Evolutionary conservation across 768 basidiomycete species (phyloP), one percentile per base, ranked within the genome.

Genomic region (Russula vinacea): DNA sequence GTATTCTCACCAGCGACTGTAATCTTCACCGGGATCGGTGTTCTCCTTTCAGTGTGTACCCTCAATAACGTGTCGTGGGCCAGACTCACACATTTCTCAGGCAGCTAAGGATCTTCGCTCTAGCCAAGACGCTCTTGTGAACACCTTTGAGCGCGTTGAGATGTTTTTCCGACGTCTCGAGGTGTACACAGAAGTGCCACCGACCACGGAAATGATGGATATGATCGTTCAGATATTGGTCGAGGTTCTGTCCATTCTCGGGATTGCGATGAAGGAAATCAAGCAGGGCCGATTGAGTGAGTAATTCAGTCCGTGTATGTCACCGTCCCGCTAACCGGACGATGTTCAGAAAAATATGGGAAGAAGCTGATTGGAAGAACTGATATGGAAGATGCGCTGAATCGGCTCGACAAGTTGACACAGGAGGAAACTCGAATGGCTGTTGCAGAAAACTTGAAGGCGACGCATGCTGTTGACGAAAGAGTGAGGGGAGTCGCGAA

Each of bases 351-450:
- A 44, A 56, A 32, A 19, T 56, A 19, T 19, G 17, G 42, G 17
- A 56, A n/a, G 40, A 56, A 32, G 56, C 17, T 56, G 17, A 7
- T 40, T 11, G 56, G 40, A 32, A 56, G 40, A 13, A 56, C 40
- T 14, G 40, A 42, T 40, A 29, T 56, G 2, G 56, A 56, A 11
- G 56, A 56, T 44, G 26, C 53, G 11, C 53, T 54, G 33, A 22
- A 22, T 11, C 22, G 53, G 26, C 24, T 50, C 5, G 49, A 50
- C 24, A 50, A 26, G 2, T 13, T 51, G 50, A 51, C 50, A 8
- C 53, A 54, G 19, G 53, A 54, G 35, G 56, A 56, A n/a, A 40
- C 29, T 11, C 40, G 56, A n/a, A 56, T 56, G 40, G 40, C 56
- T 2, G 8, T 26, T 19, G 56, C 29, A 16, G 22, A 56, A 32